Base-by-base conservation (phyloP, 257 asterid genomes). In the Orobanche coerulescens region DNA sequence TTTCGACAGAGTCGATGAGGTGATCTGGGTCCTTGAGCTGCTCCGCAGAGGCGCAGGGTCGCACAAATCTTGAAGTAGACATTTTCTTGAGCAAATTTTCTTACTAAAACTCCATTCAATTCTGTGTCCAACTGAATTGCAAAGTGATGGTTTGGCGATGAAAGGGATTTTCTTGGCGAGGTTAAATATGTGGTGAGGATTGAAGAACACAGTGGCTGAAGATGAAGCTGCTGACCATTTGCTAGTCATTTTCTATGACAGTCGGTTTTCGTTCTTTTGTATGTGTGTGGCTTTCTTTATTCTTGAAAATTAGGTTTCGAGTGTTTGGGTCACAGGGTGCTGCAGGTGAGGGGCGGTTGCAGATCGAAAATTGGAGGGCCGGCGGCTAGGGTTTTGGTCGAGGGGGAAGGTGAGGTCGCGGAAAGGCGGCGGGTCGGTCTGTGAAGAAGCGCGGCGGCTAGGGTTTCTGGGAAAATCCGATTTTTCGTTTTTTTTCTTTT, bases 1-100 rank as follows among this genome's bases (percentile, higher is more conserved):
- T 93, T 67, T 89, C 96, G 19, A 89, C 97, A 49, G 94, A 86
- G 73, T 86, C 86, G 59, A 93, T 84, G 49, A 93, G 95, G 64
- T 82, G 85, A 71, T 81, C 96, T 48, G 97, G 86, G 58, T 86
- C 79, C 69, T 76, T 76, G 72, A 93, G 96, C 60, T 86, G 81
- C 67, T 81, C 80, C 2, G 95, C 91, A 25, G 96, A 75, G 58
- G 94, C 85, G 23, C 81, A 74, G 6, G 82, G 76, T 2, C 76
- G 62, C 37, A 68, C 81, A 14, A 55, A 42, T 58, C 69, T 62
- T 25, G 86, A 70, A 46, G 75, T 61, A 48, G 83, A 43, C 78
- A 84, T 82, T 81, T 84, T 73, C 77, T 81, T 16, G 83, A 69
- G 14, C 55, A 54, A 16, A 37, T 46, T 51, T 30, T 71, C 46